Evolutionary conservation across 2,329 filamentous ascomycete genomes (phyloP).

Genomic region (Trichoderma oligosporum): DNA sequence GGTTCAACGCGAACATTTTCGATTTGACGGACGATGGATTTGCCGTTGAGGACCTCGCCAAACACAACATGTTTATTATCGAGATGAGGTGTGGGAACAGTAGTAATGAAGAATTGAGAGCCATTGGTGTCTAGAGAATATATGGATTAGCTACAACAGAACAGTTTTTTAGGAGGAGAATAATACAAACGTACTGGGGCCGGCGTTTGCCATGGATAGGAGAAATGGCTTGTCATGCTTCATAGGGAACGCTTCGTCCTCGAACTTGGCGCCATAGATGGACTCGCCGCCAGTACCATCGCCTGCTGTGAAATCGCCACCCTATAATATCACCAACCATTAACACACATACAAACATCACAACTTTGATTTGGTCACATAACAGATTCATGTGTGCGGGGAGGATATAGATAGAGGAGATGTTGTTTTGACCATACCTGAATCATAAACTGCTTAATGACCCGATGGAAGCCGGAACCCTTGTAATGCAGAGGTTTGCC

Average conservation of each 20-base stretch:
- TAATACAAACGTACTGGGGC: slow-evolving; percentile 70
- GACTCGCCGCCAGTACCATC: slow-evolving; percentile 95
- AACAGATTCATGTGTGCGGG: too few relatives aligned
- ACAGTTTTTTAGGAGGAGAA: not conserved
- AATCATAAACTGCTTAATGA: slow-evolving; percentile 99
- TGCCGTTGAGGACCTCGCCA: slow-evolving; percentile 88
- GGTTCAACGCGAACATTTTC: slow-evolving; percentile 75
- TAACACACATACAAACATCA: too few relatives aligned
- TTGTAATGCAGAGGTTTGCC: slow-evolving; percentile 92
- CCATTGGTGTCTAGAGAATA: slow-evolving; percentile 74
- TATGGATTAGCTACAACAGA: not conserved
- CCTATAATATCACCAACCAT: slow-evolving; percentile 43
- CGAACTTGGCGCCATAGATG: slow-evolving; percentile 96
- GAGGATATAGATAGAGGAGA: too few relatives aligned
- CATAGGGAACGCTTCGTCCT: slow-evolving; percentile 89
- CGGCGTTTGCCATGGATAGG: slow-evolving; percentile 96
- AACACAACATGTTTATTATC: slow-evolving; percentile 98
- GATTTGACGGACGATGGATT: slow-evolving; percentile 83
- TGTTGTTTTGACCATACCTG: slow-evolving; percentile 30
- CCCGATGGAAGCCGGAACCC: slow-evolving; percentile 86
- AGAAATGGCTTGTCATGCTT: slow-evolving; percentile 93
- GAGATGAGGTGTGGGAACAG: slow-evolving; percentile 88
- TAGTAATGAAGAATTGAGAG: slow-evolving; percentile 97
- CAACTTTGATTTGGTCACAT: not conserved
- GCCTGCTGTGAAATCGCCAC: slow-evolving; percentile 91